These are phyloP conservation scores for Plasmodium relictum DNA, from an alignment of 169 alveolate genomes.

Conservation along the genomic window DNA sequence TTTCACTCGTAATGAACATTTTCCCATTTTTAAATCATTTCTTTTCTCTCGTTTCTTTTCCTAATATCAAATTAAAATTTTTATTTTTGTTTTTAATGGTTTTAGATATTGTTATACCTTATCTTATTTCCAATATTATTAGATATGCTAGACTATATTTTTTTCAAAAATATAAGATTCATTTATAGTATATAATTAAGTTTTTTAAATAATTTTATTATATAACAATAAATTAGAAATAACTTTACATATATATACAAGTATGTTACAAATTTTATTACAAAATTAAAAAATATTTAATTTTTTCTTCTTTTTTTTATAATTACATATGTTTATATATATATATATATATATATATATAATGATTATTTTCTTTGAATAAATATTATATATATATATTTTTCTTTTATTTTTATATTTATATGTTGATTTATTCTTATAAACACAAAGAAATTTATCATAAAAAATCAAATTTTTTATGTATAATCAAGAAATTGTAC, in stretches of 20 bases:
- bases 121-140: conserved; percentile 30
- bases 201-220: not conserved
- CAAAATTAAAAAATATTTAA: not conserved
- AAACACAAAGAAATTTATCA: too few relatives aligned
- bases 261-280: not conserved
- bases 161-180: conserved; percentile 23
- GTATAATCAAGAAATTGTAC: too few relatives aligned
- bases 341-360: not conserved
- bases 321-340: not conserved
- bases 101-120: conserved; percentile 44
- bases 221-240: not conserved
- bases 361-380: not conserved
- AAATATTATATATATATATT: conserved; percentile 2
- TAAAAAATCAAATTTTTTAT: too few relatives aligned
- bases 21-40: conserved; percentile 55
- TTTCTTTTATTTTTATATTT: not conserved
- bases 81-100: conserved; percentile 48
- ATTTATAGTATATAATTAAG: not conserved
- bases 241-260: not conserved
- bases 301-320: not conserved
- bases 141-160: conserved; percentile 17
- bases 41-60: conserved; percentile 73
- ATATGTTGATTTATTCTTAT: not conserved
- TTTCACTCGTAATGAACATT: conserved; percentile 42
- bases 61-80: conserved; percentile 19